Evolutionary conservation across 495 filamentous ascomycete genomes (phyloP).

Genomic region (Viridothelium virens): DNA sequence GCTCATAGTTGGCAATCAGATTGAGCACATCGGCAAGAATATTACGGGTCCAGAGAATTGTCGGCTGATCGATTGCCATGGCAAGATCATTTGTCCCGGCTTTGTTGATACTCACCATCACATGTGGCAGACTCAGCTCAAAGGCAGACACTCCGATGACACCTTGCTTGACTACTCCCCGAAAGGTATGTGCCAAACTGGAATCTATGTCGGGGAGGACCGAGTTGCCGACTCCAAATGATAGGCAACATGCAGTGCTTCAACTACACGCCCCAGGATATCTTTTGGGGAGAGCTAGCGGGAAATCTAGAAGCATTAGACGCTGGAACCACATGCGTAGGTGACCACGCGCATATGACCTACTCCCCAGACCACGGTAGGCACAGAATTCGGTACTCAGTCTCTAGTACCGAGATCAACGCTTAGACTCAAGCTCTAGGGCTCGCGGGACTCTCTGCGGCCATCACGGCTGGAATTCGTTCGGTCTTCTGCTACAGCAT

Average conservation of each 20-base stretch:
- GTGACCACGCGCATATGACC: conserved; percentile 12
- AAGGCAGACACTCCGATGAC: conserved; percentile 4
- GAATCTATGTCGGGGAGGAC: neutral
- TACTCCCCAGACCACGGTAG: conserved; percentile 14
- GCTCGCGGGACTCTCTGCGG: neutral
- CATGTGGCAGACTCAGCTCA: conserved; percentile 9
- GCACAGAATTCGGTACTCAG: neutral
- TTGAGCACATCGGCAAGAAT: neutral
- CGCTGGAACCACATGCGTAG: conserved; percentile 11
- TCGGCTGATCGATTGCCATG: neutral
- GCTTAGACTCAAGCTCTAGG: neutral
- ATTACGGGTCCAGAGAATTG: neutral
- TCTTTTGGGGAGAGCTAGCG: conserved; percentile 9
- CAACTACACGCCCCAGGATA: neutral
- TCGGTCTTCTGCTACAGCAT: neutral
- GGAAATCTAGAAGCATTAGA: conserved; percentile 6
- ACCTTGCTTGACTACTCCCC: neutral
- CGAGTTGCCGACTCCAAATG: neutral
- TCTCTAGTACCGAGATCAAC: no score
- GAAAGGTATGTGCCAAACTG: neutral
- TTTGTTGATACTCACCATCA: conserved; percentile 17
- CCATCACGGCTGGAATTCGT: neutral
- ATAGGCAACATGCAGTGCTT: neutral
- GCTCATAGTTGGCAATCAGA: conserved; percentile 6
- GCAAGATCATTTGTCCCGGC: conserved; percentile 12